phyloP scores from a whole-genome alignment of 768 basidiomycete species.

The Mycena alexandri region DNA sequence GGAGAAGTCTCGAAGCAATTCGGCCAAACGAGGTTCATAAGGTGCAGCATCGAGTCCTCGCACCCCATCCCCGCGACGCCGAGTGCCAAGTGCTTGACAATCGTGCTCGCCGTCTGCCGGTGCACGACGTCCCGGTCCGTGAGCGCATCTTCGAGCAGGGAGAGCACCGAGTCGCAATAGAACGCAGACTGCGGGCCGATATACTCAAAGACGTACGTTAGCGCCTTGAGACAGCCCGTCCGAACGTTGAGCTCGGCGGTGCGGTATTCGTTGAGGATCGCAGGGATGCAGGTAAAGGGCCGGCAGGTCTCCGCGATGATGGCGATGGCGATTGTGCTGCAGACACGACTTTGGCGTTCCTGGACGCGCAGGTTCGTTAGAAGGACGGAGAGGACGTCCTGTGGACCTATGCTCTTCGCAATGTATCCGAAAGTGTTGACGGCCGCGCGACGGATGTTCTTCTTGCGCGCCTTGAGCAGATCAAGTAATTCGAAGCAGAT shows the following conservation, averaged over 20 bases:
- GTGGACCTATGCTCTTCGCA: slow-evolving; percentile 98
- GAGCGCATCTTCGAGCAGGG: slow-evolving; percentile 97
- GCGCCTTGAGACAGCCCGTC: slow-evolving; percentile 97
- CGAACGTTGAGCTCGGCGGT: slow-evolving; percentile 98
- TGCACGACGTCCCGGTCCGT: slow-evolving; percentile 99
- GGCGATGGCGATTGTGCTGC: slow-evolving; percentile 97
- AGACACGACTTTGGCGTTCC: slow-evolving; percentile 98
- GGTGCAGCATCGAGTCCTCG: slow-evolving; percentile 96
- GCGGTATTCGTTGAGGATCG: slow-evolving; percentile 97
- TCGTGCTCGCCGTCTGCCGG: slow-evolving; percentile 96
- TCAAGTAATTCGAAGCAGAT: slow-evolving; percentile 99
- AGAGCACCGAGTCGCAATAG: slow-evolving; percentile 96
- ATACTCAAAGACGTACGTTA: slow-evolving; percentile 99
- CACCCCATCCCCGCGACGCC: slow-evolving; percentile 97
- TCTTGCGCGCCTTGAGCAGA: slow-evolving; percentile 97
- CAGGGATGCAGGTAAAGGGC: slow-evolving; percentile 98
- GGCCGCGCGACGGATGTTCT: slow-evolving; percentile 96
- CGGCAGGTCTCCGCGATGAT: slow-evolving; percentile 95
- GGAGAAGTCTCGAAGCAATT: slow-evolving; percentile 99
- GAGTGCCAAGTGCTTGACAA: slow-evolving; percentile 97
- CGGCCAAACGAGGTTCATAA: slow-evolving; percentile 99
- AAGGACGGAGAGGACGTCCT: slow-evolving; percentile 95
- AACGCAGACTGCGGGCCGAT: slow-evolving; percentile 96
- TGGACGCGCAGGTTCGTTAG: slow-evolving; percentile 97
- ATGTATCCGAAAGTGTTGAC: slow-evolving; percentile 99